Conservation (phyloP, 371 early-diverging fungal species). For the Entomophthora muscae region DNA sequence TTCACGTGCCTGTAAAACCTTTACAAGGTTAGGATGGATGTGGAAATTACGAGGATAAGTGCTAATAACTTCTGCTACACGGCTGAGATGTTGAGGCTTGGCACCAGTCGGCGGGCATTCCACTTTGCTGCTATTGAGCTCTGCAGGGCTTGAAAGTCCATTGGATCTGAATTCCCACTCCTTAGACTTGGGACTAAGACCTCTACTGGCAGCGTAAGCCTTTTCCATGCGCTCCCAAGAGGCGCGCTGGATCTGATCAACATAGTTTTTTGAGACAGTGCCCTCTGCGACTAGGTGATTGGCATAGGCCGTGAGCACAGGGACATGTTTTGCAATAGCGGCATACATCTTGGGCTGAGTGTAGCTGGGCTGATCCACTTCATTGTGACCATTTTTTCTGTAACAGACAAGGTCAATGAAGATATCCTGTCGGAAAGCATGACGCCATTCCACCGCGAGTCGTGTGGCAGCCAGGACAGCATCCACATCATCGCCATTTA, state of each 20-base stretch:
- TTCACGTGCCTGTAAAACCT: constrained; percentile 70
- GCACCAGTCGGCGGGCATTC: constrained; percentile 30
- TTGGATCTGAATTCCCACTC: not conserved
- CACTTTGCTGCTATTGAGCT: not conserved
- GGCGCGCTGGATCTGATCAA: constrained; percentile 26
- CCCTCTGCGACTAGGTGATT: constrained; percentile 26
- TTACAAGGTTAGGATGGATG: constrained; percentile 65
- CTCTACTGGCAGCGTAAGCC: constrained; percentile 32
- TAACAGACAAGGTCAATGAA: constrained; percentile 85
- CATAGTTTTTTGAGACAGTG: constrained; percentile 19
- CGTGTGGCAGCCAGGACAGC: constrained; percentile 73
- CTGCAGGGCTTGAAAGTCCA: not conserved
- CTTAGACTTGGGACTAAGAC: constrained; percentile 27
- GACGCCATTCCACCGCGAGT: constrained; percentile 77
- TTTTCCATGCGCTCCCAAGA: constrained; percentile 36
- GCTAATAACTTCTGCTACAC: constrained; percentile 58
- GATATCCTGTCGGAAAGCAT: constrained; percentile 79
- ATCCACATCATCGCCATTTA: constrained; percentile 89
- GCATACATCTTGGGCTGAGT: constrained; percentile 95
- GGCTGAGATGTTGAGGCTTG: constrained; percentile 26
- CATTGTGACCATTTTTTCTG: constrained; percentile 94
- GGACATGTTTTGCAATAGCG: constrained; percentile 61
- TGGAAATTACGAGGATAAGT: constrained; percentile 36
- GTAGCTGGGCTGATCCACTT: constrained; percentile 91
- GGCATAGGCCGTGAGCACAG: constrained; percentile 69